Evolutionary conservation across 345 rosid species (phyloP).

Genomic region (Camelina laxa): DNA sequence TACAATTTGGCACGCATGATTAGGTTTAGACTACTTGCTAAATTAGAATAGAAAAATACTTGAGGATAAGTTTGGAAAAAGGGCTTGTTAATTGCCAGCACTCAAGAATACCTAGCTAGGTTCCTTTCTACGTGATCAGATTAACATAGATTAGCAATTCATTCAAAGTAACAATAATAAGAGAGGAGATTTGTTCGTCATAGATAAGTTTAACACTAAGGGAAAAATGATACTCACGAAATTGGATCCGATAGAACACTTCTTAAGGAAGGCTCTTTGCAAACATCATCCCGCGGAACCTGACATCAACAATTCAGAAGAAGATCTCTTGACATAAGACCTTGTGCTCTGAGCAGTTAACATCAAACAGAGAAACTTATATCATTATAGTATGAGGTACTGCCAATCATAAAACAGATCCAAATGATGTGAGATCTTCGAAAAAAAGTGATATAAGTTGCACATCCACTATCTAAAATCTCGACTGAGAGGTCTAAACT

Average conservation of each 20-base stretch:
- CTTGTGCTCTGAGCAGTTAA: slow-evolving; percentile 43
- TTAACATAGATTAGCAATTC: slow-evolving; percentile 3
- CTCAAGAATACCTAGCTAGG: slow-evolving; percentile 1
- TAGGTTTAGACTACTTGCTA: slow-evolving; percentile 8
- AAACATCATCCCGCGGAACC: slow-evolving; percentile 62
- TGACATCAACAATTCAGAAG: slow-evolving; percentile 57
- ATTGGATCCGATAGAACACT: slow-evolving; percentile 94
- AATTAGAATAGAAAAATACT: slow-evolving; percentile 10
- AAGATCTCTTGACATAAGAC: slow-evolving; percentile 43
- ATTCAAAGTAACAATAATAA: slow-evolving; percentile 20
- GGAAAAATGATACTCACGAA: slow-evolving; percentile 68
- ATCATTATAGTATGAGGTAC: slow-evolving; percentile 25
- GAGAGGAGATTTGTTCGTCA: slow-evolving; percentile 1
- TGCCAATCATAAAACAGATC: slow-evolving; percentile 19
- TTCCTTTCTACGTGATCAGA: slow-evolving; percentile 13
- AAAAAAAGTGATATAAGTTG: not conserved
- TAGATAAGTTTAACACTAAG: slow-evolving; percentile 9
- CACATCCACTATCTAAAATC: slow-evolving; percentile 1
- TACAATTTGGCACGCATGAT: not conserved
- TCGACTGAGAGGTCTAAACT: not conserved
- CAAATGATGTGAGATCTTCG: slow-evolving; percentile 21
- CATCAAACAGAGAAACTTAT: slow-evolving; percentile 30
- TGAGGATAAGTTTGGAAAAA: slow-evolving; percentile 5
- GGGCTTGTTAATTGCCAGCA: slow-evolving; percentile 7
- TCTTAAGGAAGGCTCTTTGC: slow-evolving; percentile 89